These are phyloP conservation scores for Phycomyces nitens DNA, from an alignment of 192 early-diverging fungal species.

Conservation along the genomic window DNA sequence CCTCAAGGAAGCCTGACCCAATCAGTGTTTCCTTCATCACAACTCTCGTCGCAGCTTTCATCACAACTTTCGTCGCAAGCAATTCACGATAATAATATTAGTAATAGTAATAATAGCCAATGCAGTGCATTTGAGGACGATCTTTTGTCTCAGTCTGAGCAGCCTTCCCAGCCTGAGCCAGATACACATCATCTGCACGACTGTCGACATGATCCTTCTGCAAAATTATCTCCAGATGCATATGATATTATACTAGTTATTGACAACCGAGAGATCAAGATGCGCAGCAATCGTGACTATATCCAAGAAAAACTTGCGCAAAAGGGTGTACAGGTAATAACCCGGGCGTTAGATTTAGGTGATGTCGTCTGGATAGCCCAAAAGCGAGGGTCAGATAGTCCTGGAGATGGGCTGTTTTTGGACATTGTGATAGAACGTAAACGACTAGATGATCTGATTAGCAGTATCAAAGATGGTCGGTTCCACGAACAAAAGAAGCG, in stretches of 20 bases:
- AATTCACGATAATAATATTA: too few species aligned
- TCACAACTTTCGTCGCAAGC: too few species aligned
- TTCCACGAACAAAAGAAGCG: conserved; percentile 93
- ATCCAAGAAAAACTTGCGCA: conserved; percentile 64
- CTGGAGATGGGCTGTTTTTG: conserved; percentile 65
- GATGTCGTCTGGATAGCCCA: conserved; percentile 90
- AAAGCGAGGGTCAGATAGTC: conserved; percentile 15
- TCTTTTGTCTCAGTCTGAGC: too few species aligned
- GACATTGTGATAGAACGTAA: conserved; percentile 92
- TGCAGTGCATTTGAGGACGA: too few species aligned
- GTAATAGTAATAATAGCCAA: too few species aligned
- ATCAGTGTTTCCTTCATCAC: neutral
- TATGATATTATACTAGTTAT: conserved; percentile 74
- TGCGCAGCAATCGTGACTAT: conserved; percentile 62
- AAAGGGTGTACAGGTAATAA: conserved; percentile 51
- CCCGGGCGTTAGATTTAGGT: conserved; percentile 72
- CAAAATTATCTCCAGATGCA: conserved; percentile 27
- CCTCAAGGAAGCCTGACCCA: neutral
- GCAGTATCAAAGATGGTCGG: conserved; percentile 90
- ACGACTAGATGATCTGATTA: conserved; percentile 86
- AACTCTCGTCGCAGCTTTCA: neutral
- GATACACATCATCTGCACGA: too few species aligned
- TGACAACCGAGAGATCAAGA: conserved; percentile 81
- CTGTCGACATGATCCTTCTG: too few species aligned
- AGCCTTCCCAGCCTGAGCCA: too few species aligned